Conservation (phyloP, 2,329 filamentous ascomycete genomes). For the Claviceps sorghi region DNA sequence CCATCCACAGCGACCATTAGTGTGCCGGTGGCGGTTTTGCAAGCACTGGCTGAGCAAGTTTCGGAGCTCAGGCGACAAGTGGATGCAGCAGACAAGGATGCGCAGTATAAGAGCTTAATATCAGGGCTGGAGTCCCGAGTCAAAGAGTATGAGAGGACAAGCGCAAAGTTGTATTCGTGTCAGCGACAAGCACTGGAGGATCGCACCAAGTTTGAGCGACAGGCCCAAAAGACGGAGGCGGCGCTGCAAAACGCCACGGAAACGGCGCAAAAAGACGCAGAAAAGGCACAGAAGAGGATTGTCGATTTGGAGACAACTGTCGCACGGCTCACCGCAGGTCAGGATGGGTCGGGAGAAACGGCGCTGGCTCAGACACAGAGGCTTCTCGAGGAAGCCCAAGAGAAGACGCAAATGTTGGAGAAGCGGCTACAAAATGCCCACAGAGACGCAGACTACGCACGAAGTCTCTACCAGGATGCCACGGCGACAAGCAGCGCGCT, state of each 20-base stretch:
- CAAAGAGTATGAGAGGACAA: slow-evolving; percentile 29
- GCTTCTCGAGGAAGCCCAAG: slow-evolving; percentile 22
- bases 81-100: slow-evolving; percentile 16
- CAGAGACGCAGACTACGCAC: slow-evolving; percentile 40
- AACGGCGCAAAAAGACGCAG: slow-evolving; percentile 18
- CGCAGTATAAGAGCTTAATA: slow-evolving; percentile 26
- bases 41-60: slow-evolving; percentile 23
- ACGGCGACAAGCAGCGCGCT: slow-evolving; percentile 33
- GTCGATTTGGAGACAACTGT: slow-evolving; percentile 21
- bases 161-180: slow-evolving; percentile 29
- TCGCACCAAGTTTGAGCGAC: slow-evolving; percentile 30
- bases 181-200: slow-evolving; percentile 38
- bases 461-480: slow-evolving; percentile 43
- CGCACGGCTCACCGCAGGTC: slow-evolving; percentile 14
- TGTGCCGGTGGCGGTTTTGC: slow-evolving; percentile 21
- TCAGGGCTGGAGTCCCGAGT: slow-evolving; percentile 29
- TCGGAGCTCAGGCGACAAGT: slow-evolving; percentile 17
- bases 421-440: slow-evolving; percentile 26
- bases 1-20: slow-evolving; percentile 10
- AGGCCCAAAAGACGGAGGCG: slow-evolving; percentile 26
- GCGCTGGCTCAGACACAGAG: slow-evolving; percentile 15
- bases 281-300: slow-evolving; percentile 23
- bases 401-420: slow-evolving; percentile 27
- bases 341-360: slow-evolving; percentile 12
- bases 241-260: slow-evolving; percentile 16